These are phyloP conservation scores for Leccinum glutinopallens DNA, from an alignment of 1,284 basidiomycete species.

Conservation along the genomic window DNA sequence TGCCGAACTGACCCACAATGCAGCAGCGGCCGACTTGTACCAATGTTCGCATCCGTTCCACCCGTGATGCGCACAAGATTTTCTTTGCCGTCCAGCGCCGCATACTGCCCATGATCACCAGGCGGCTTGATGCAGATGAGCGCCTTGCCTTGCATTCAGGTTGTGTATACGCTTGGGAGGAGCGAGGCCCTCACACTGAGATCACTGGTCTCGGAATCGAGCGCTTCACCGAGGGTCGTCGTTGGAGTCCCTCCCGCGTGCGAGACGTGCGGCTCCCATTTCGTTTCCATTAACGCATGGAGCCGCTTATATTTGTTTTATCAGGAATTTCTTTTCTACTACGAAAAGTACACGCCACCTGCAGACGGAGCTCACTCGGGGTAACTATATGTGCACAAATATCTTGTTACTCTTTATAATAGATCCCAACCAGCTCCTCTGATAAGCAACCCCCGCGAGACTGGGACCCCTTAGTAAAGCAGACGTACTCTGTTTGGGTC, in stretches of 20 bases:
- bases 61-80: slow-evolving; percentile 77
- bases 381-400: slow-evolving; percentile 34
- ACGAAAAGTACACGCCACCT: slow-evolving; percentile 63
- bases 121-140: slow-evolving; percentile 77
- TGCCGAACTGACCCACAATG: slow-evolving; percentile 35
- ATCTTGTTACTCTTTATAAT: slow-evolving; percentile 16
- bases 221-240: slow-evolving; percentile 74
- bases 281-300: neutral
- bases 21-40: slow-evolving; percentile 70
- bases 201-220: slow-evolving; percentile 80
- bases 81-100: slow-evolving; percentile 72
- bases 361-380: slow-evolving; percentile 43
- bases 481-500: slow-evolving; percentile 77
- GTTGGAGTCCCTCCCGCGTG: slow-evolving; percentile 78
- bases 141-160: slow-evolving; percentile 64
- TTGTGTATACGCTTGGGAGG: slow-evolving; percentile 85
- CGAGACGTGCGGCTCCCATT: slow-evolving; percentile 59
- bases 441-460: slow-evolving; percentile 56
- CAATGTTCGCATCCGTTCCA: slow-evolving; percentile 72
- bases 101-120: slow-evolving; percentile 70
- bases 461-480: slow-evolving; percentile 75
- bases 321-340: slow-evolving; percentile 82
- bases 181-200: slow-evolving; percentile 72
- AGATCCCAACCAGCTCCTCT: slow-evolving; percentile 29
- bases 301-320: slow-evolving; percentile 12